Evolutionary conservation across 495 filamentous ascomycete species (phyloP).

Genomic region (Apodospora peruviana): DNA sequence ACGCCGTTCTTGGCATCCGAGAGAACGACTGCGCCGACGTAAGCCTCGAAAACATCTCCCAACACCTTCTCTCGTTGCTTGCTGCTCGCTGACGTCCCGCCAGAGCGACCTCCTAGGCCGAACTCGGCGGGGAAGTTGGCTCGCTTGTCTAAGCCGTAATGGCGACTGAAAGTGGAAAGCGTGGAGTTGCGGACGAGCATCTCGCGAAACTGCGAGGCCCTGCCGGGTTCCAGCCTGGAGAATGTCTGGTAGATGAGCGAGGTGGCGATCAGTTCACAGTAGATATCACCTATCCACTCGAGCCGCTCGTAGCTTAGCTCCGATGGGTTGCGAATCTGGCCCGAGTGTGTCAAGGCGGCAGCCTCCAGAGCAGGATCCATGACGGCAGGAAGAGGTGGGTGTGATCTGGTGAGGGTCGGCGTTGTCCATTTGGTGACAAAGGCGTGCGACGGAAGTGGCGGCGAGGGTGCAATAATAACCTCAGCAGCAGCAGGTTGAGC

Average conservation of each 20-base stretch:
- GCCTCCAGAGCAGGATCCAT: constrained; percentile 49
- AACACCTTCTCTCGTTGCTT: constrained; percentile 59
- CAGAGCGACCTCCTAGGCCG: constrained; percentile 23
- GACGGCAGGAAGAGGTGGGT: constrained; percentile 57
- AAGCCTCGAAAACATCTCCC: constrained; percentile 86
- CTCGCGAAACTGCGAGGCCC: constrained; percentile 62
- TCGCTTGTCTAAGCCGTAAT: constrained; percentile 62
- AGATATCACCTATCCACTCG: constrained; percentile 73
- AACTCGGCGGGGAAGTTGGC: constrained; percentile 48
- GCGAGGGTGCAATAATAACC: background rate
- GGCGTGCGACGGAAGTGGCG: constrained; percentile 5
- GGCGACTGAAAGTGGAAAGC: constrained; percentile 55
- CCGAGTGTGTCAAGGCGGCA: constrained; percentile 64
- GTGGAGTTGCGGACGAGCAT: constrained; percentile 72
- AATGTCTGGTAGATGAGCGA: constrained; percentile 61
- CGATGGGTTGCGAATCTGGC: constrained; percentile 25
- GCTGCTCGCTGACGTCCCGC: constrained; percentile 32
- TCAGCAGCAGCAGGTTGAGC: too few relatives aligned
- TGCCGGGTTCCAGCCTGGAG: constrained; percentile 50
- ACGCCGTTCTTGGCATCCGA: constrained; percentile 57
- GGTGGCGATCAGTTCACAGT: constrained; percentile 63
- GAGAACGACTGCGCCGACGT: constrained; percentile 70
- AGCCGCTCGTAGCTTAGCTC: constrained; percentile 59
- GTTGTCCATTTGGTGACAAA: constrained; percentile 35
- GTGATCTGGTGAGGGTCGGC: constrained; percentile 26